phyloP scores from a whole-genome alignment of 495 filamentous ascomycete species.

The Clavariopsis aquatica region DNA sequence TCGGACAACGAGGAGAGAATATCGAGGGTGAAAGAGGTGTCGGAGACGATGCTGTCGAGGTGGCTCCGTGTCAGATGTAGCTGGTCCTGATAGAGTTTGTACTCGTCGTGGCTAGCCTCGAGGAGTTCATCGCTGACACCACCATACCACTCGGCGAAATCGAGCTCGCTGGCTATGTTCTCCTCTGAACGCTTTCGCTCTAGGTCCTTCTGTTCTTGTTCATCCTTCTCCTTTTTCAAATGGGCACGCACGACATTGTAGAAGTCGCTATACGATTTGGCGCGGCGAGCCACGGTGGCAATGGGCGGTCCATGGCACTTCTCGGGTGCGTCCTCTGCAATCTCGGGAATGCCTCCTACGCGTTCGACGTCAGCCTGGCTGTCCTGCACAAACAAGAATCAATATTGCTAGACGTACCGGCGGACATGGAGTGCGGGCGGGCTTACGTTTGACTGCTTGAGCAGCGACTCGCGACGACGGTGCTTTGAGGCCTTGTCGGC shows the following conservation, averaged over 20 bases:
- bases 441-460: constrained; percentile 70
- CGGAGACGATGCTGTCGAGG: constrained; percentile 74
- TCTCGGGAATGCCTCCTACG: constrained; percentile 48
- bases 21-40: constrained; percentile 70
- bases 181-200: constrained; percentile 46
- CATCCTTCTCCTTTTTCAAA: constrained; percentile 50
- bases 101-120: constrained; percentile 80
- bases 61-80: constrained; percentile 76
- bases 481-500: constrained; percentile 57
- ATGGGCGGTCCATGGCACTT: constrained; percentile 58
- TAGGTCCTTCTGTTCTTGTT: constrained; percentile 10
- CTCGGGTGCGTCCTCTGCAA: constrained; percentile 53
- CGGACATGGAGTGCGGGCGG: constrained; percentile 23
- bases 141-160: constrained; percentile 65
- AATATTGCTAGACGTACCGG: constrained; percentile 35
- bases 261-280: constrained; percentile 77
- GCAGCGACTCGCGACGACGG: constrained; percentile 62
- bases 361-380: constrained; percentile 48
- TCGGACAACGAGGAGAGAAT: constrained; percentile 73
- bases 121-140: constrained; percentile 66
- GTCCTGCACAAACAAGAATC: constrained; percentile 48
- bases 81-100: constrained; percentile 76
- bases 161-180: constrained; percentile 52
- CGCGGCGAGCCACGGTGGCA: constrained; percentile 62
- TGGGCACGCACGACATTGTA: constrained; percentile 63